Evolutionary conservation across 441 rosid genomes (phyloP).

Genomic region (Kokia cookei): DNA sequence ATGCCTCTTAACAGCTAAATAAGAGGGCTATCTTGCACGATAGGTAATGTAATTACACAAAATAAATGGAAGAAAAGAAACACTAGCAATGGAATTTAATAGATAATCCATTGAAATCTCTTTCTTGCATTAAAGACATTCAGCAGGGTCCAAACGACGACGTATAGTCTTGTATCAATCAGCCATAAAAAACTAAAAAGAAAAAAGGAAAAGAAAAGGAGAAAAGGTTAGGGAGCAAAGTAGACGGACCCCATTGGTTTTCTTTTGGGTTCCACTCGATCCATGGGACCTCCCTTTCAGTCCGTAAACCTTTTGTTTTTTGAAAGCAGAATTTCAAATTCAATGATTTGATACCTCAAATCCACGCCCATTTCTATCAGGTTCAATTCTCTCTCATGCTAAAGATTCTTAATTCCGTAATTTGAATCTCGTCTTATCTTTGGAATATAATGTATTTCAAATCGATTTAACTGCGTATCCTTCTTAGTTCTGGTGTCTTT

Average conservation of each 20-base stretch:
- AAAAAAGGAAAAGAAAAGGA: background rate
- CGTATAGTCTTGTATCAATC: no score
- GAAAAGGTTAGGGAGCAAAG: background rate
- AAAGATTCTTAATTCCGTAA: background rate
- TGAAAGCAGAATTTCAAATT: background rate
- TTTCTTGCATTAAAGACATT: no score
- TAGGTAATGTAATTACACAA: no score
- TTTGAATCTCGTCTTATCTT: background rate
- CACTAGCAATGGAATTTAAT: no score
- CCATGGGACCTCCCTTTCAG: background rate
- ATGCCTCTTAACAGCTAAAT: no score
- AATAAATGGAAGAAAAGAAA: no score
- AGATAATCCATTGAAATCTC: no score
- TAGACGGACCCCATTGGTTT: background rate
- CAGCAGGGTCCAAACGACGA: no score
- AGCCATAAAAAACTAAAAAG: background rate
- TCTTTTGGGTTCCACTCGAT: background rate
- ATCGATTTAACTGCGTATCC: background rate
- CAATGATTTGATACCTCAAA: conserved; percentile 1
- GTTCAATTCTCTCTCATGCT: background rate
- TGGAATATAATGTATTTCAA: background rate
- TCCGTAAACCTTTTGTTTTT: background rate
- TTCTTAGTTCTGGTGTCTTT: conserved; percentile 6
- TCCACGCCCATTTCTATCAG: conserved; percentile 2
- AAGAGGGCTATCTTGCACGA: no score